These are phyloP conservation scores for Boletus barrowsii DNA, from an alignment of 768 basidiomycete genomes.

Conservation along the genomic window DNA sequence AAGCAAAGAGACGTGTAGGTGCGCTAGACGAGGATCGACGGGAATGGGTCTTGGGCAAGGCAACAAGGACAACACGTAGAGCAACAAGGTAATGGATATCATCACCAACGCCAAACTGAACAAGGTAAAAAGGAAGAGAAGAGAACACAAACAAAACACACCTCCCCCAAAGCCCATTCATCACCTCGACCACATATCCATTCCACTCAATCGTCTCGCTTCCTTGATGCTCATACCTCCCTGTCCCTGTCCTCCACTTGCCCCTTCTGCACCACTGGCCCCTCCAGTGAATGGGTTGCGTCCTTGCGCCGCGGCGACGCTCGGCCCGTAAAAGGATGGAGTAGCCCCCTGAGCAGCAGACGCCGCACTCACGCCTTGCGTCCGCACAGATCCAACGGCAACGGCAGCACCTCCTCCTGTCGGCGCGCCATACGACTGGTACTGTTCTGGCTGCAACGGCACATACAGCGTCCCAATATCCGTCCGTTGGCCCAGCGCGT, in stretches of 20 bases:
- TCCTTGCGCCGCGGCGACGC: constrained; percentile 47
- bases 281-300: constrained; percentile 37
- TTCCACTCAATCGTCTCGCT: constrained; percentile 55
- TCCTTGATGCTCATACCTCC: constrained; percentile 46
- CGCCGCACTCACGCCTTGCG: constrained; percentile 40
- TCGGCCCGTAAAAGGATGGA: constrained; percentile 65
- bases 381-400: constrained; percentile 28
- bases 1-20: not conserved
- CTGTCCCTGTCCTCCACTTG: constrained; percentile 19
- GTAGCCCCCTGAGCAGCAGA: constrained; percentile 22
- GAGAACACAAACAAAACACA: not conserved
- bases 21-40: not conserved
- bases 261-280: constrained; percentile 32
- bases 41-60: not conserved
- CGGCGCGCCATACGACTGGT: constrained; percentile 46
- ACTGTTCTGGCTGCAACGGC: constrained; percentile 83
- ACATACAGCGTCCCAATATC: constrained; percentile 72
- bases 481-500: constrained; percentile 57
- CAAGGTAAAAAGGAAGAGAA: not conserved
- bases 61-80: not conserved
- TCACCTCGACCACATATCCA: constrained; percentile 79
- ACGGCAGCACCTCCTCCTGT: constrained; percentile 31
- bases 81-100: constrained; percentile 14
- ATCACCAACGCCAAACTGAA: not conserved
- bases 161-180: constrained; percentile 1